Percentiles rank a stretch among this genome's conserved stretches.
Evolutionary conservation across 148 eudicot species (phyloP).

Genomic region (Talinum fruticosum): DNA sequence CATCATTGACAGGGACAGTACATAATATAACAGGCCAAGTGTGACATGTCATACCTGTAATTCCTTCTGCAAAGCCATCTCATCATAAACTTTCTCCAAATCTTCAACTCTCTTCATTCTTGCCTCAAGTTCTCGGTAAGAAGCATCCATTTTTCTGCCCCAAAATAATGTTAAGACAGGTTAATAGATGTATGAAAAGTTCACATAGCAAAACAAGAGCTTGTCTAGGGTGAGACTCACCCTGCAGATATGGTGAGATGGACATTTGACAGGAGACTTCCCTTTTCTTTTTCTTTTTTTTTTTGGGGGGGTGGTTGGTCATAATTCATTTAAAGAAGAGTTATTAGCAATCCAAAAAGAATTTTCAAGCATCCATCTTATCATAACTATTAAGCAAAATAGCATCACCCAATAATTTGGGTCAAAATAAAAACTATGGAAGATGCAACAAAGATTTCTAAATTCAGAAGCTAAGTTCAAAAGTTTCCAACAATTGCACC

Average conservation of each 20-base stretch:
- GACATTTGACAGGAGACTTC: neutral
- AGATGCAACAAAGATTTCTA: too few species aligned
- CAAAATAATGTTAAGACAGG: neutral
- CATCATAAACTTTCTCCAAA: slow-evolving; percentile 59
- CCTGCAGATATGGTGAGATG: neutral
- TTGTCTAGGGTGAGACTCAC: neutral
- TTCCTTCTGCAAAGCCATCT: slow-evolving; percentile 85
- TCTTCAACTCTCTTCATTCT: slow-evolving; percentile 58
- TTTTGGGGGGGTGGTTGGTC: too few species aligned
- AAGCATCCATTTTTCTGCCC: slow-evolving; percentile 57
- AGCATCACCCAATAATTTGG: too few species aligned
- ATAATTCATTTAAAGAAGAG: neutral
- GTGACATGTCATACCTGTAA: slow-evolving; percentile 49
- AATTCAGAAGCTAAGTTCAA: too few species aligned
- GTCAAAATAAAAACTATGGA: too few species aligned
- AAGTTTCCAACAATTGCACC: neutral
- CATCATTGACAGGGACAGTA: neutral
- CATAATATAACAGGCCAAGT: neutral
- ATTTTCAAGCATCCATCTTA: neutral
- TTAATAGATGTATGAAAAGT: neutral
- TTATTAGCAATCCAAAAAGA: neutral
- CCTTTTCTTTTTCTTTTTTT: too few species aligned
- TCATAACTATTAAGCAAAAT: too few species aligned
- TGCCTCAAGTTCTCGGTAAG: slow-evolving; percentile 71
- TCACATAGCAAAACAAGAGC: neutral